Evolutionary conservation across 306 rosid species (phyloP).

Genomic region (Coriaria nepalensis): DNA sequence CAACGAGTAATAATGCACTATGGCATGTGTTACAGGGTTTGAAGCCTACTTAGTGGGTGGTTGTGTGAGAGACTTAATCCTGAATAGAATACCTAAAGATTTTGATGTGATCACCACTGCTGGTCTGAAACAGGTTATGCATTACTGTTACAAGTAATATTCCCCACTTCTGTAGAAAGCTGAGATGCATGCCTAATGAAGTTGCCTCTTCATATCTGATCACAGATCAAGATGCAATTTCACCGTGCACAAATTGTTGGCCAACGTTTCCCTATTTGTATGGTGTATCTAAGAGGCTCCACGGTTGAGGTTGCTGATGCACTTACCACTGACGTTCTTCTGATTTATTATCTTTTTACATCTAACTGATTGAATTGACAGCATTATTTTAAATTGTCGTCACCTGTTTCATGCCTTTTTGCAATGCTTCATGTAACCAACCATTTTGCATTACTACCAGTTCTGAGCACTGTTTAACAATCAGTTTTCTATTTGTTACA

Average conservation of each 20-base stretch:
- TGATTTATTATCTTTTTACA: neutral
- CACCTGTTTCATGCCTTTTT: no score
- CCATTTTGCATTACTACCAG: no score
- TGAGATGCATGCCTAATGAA: conserved; percentile 1
- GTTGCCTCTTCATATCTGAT: conserved; percentile 11
- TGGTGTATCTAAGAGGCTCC: conserved; percentile 44
- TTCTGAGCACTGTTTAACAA: neutral
- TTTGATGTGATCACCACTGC: conserved; percentile 86
- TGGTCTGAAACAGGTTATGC: conserved; percentile 49
- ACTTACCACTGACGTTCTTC: conserved; percentile 3
- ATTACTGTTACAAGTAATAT: conserved; percentile 7
- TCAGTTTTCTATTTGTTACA: conserved; percentile 8
- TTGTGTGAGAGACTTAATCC: conserved; percentile 83
- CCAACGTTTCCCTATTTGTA: conserved; percentile 68
- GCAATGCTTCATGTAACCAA: no score
- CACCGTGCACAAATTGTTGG: conserved; percentile 43
- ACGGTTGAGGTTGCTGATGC: conserved; percentile 49
- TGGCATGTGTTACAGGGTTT: conserved; percentile 50
- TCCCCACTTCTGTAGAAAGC: conserved; percentile 2
- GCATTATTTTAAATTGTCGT: neutral
- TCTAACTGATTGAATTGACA: no score
- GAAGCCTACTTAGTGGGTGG: conserved; percentile 92
- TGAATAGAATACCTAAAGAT: conserved; percentile 69
- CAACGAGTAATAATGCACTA: no score
- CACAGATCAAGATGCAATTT: conserved; percentile 44